Conservation (phyloP, 1,284 basidiomycete genomes). For the Trametes hirsuta region DNA sequence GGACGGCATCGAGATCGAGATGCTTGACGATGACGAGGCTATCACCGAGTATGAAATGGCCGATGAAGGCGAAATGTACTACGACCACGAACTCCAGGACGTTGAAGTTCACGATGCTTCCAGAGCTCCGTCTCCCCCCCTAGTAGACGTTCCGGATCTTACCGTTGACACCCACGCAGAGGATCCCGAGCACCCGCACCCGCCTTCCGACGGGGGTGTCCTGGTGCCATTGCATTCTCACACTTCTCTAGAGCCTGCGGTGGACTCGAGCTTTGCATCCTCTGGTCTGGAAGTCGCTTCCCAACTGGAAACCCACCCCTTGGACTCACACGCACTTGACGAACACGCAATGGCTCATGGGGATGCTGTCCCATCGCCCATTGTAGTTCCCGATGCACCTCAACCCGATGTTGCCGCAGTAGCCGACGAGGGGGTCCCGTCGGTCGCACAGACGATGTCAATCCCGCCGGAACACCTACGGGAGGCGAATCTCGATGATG, state of each 20-base stretch:
- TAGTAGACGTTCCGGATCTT: slow-evolving; percentile 1
- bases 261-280: not conserved
- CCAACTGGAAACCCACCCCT: no score
- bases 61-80: slow-evolving; percentile 47
- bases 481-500: no score
- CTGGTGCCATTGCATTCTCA: not conserved
- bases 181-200: slow-evolving; percentile 8
- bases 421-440: no score
- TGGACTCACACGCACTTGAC: no score
- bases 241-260: not conserved
- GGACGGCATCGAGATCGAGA: slow-evolving; percentile 67
- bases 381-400: no score
- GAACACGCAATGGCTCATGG: no score
- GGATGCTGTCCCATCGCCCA: no score
- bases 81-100: slow-evolving; percentile 44
- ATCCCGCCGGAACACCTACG: no score
- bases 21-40: slow-evolving; percentile 60
- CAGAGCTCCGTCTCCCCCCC: slow-evolving; percentile 36
- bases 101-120: slow-evolving; percentile 66
- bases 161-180: not conserved
- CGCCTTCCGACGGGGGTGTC: slow-evolving; percentile 6
- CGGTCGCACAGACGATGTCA: no score
- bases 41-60: slow-evolving; percentile 75
- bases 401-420: no score
- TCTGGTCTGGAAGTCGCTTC: not conserved